These are phyloP conservation scores for Stephania japonica DNA, from an alignment of 164 flowering plant species.

Conservation along the genomic window DNA sequence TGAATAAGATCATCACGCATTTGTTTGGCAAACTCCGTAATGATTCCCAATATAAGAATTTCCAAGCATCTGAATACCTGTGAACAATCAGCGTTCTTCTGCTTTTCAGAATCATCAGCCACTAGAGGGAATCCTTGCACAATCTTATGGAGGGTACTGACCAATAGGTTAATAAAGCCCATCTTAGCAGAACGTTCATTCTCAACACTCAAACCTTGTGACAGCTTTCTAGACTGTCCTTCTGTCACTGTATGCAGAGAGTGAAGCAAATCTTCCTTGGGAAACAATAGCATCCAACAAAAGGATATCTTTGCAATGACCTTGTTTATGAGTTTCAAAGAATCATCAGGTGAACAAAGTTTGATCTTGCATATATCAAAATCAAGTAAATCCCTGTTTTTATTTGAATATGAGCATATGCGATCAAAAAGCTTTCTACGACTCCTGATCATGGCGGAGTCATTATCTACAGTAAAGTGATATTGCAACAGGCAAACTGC, in stretches of 20 bases:
- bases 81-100: conserved; percentile 16
- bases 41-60: conserved; percentile 43
- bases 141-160: conserved; percentile 45
- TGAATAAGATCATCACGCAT: conserved; percentile 35
- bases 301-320: conserved; percentile 54
- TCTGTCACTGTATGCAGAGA: conserved; percentile 21
- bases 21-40: conserved; percentile 35
- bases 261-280: conserved; percentile 20
- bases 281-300: conserved; percentile 51
- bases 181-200: conserved; percentile 25
- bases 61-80: conserved; percentile 52
- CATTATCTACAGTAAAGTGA: conserved; percentile 32
- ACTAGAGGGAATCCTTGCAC: conserved; percentile 38
- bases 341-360: conserved; percentile 31
- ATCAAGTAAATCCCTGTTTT: conserved; percentile 38
- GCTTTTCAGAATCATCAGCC: conserved; percentile 19
- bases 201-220: conserved; percentile 15
- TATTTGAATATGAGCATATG: conserved; percentile 28
- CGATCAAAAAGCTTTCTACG: conserved; percentile 52
- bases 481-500: conserved; percentile 47
- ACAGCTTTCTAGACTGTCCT: conserved; percentile 17
- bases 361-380: conserved; percentile 35
- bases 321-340: conserved; percentile 39
- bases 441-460: conserved; percentile 27
- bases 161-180: conserved; percentile 39